Evolutionary conservation across 768 basidiomycete species (phyloP).

Genomic region (Kwoniella bestiolae): DNA sequence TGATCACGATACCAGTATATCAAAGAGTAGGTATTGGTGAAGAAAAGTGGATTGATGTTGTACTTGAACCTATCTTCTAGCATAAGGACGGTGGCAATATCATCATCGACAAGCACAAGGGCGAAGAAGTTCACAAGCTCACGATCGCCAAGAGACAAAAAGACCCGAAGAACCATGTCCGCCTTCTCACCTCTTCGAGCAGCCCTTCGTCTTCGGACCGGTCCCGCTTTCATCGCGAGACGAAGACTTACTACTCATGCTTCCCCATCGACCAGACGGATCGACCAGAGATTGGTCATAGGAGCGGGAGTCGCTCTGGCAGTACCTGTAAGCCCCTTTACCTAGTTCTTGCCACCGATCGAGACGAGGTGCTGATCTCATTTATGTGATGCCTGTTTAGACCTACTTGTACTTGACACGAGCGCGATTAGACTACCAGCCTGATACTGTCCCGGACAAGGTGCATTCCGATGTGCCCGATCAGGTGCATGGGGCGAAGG

Average conservation of each 20-base stretch:
- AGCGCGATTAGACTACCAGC: slow-evolving; percentile 32
- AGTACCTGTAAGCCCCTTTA: slow-evolving; percentile 23
- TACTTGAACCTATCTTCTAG: neutral
- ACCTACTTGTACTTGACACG: slow-evolving; percentile 32
- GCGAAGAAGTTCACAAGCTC: neutral
- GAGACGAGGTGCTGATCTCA: neutral
- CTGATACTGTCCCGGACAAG: slow-evolving; percentile 22
- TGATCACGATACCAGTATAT: slow-evolving; percentile 7
- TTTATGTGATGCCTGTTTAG: slow-evolving; percentile 24
- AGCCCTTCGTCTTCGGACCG: neutral
- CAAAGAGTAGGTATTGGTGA: neutral
- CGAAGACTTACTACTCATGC: neutral
- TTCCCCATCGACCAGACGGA: neutral
- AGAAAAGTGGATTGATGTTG: neutral
- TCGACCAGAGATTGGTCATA: slow-evolving; percentile 12
- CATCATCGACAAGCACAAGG: neutral
- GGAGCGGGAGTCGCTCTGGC: slow-evolving; percentile 22
- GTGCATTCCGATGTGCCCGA: slow-evolving; percentile 21
- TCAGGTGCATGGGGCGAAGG: slow-evolving; percentile 14
- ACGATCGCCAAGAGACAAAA: neutral
- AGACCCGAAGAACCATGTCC: neutral
- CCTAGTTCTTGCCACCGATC: neutral
- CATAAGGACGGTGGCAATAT: no score
- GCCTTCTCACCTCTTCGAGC: neutral
- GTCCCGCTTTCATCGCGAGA: neutral